Percentiles rank a stretch among this genome's conserved stretches.
Conservation (phyloP, 2,329 filamentous ascomycete species). For the Nothophaeocryptopus gaeumannii region DNA sequence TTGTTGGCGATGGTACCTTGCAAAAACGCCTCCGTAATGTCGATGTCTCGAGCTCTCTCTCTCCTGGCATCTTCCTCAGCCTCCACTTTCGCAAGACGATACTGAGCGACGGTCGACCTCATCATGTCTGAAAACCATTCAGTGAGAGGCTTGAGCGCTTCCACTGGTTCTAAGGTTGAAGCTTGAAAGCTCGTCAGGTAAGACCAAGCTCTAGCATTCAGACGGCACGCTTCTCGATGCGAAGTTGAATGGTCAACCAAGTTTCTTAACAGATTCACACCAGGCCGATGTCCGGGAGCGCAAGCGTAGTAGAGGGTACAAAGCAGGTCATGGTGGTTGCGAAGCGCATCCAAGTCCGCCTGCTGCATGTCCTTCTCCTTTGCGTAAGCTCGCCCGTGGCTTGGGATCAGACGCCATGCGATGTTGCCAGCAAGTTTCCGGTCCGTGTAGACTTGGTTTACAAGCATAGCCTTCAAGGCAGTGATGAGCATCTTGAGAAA, state of each 20-base stretch:
- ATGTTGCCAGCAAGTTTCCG: constrained; percentile 55
- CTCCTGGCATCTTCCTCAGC: constrained; percentile 53
- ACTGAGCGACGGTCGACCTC: constrained; percentile 53
- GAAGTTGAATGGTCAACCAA: constrained; percentile 57
- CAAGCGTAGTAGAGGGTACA: constrained; percentile 59
- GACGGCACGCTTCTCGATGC: constrained; percentile 58
- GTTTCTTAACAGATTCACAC: constrained; percentile 50
- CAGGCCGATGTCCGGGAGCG: constrained; percentile 53
- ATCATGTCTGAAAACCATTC: constrained; percentile 57
- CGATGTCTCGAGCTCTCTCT: constrained; percentile 34
- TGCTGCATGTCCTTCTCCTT: constrained; percentile 55
- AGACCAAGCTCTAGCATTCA: constrained; percentile 59
- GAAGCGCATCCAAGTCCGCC: constrained; percentile 55
- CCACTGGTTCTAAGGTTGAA: constrained; percentile 49
- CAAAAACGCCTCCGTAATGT: constrained; percentile 47
- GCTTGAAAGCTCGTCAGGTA: constrained; percentile 57
- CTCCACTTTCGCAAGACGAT: constrained; percentile 55
- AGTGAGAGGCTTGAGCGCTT: constrained; percentile 48
- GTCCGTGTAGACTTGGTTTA: constrained; percentile 42
- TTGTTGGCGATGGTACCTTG: constrained; percentile 55
- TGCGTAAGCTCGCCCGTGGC: constrained; percentile 58
- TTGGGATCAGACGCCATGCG: constrained; percentile 58
- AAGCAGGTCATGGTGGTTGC: constrained; percentile 62
- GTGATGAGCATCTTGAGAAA: constrained; percentile 57
- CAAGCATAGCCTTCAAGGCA: constrained; percentile 49